phyloP scores from a whole-genome alignment of 257 asterid species.

The Verbena officinalis region DNA sequence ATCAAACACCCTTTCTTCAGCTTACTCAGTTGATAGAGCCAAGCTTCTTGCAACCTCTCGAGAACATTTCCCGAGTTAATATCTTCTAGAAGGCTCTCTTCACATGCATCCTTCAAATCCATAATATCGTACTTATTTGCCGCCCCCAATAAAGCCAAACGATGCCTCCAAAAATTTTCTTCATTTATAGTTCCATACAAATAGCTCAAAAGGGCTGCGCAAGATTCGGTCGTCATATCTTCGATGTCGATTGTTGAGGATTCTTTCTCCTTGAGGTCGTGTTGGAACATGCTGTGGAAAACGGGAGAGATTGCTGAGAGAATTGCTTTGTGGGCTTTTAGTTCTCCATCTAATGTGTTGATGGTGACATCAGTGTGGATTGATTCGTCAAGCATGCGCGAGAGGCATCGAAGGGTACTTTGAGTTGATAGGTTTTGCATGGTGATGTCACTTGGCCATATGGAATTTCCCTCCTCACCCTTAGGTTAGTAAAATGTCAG shows the following conservation, averaged over 20 bases:
- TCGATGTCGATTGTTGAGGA: conserved; percentile 62
- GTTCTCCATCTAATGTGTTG: conserved; percentile 70
- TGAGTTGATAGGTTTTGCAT: conserved; percentile 59
- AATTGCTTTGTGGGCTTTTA: conserved; percentile 77
- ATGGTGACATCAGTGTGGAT: conserved; percentile 81
- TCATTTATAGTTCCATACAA: conserved; percentile 64
- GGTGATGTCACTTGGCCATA: conserved; percentile 66
- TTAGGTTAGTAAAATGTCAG: no score
- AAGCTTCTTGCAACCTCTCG: conserved; percentile 78
- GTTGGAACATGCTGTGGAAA: conserved; percentile 72
- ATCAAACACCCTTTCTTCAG: conserved; percentile 73
- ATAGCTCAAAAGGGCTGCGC: conserved; percentile 46
- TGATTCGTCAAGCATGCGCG: conserved; percentile 81
- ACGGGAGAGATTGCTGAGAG: conserved; percentile 82
- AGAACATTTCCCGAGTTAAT: conserved; percentile 47
- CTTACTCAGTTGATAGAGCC: conserved; percentile 69
- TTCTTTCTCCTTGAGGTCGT: conserved; percentile 67
- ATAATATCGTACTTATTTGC: conserved; percentile 71
- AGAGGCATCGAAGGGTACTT: conserved; percentile 70
- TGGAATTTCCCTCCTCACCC: conserved; percentile 72
- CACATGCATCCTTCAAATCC: no score
- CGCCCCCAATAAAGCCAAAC: conserved; percentile 62
- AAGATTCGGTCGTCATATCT: conserved; percentile 61
- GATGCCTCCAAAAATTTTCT: conserved; percentile 78
- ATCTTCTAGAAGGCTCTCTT: no score